phyloP scores from a whole-genome alignment of 2,329 filamentous ascomycete species.

The Gaeumannomyces tritici region DNA sequence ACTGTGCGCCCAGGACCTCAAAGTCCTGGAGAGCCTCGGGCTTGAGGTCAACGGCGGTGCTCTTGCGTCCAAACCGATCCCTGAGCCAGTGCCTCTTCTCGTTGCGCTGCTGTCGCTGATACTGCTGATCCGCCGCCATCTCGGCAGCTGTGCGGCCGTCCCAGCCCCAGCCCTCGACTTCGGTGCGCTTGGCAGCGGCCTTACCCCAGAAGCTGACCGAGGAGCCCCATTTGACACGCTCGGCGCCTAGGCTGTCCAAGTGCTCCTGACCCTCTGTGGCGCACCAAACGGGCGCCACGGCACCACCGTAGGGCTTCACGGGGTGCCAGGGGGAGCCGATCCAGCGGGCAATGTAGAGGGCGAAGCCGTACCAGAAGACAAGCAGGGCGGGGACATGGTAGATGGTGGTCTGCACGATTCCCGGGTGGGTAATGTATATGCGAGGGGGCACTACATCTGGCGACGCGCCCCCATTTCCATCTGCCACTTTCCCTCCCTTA shows the following conservation, averaged over 20 bases:
- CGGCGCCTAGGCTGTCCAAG: slow-evolving; percentile 44
- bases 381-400: slow-evolving; percentile 65
- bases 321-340: slow-evolving; percentile 85
- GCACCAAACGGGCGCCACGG: slow-evolving; percentile 68
- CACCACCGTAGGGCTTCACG: slow-evolving; percentile 65
- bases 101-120: slow-evolving; percentile 28
- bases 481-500: neutral
- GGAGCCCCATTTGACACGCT: slow-evolving; percentile 76
- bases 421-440: slow-evolving; percentile 77
- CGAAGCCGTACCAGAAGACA: slow-evolving; percentile 51
- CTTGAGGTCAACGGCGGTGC: slow-evolving; percentile 48
- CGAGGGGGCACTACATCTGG: slow-evolving; percentile 34
- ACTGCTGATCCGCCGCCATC: slow-evolving; percentile 22
- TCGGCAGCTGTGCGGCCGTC: slow-evolving; percentile 32
- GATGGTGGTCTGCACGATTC: slow-evolving; percentile 74
- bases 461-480: slow-evolving; percentile 5
- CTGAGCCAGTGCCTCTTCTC: slow-evolving; percentile 34
- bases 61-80: slow-evolving; percentile 48
- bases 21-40: slow-evolving; percentile 51
- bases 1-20: slow-evolving; percentile 47
- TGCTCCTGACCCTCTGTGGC: slow-evolving; percentile 56
- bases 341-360: slow-evolving; percentile 64
- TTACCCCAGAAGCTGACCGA: slow-evolving; percentile 47
- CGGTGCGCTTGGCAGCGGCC: slow-evolving; percentile 58
- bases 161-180: slow-evolving; percentile 81